phyloP scores from a whole-genome alignment of 2,329 filamentous ascomycete genomes.

The Triangularia verruculosa region DNA sequence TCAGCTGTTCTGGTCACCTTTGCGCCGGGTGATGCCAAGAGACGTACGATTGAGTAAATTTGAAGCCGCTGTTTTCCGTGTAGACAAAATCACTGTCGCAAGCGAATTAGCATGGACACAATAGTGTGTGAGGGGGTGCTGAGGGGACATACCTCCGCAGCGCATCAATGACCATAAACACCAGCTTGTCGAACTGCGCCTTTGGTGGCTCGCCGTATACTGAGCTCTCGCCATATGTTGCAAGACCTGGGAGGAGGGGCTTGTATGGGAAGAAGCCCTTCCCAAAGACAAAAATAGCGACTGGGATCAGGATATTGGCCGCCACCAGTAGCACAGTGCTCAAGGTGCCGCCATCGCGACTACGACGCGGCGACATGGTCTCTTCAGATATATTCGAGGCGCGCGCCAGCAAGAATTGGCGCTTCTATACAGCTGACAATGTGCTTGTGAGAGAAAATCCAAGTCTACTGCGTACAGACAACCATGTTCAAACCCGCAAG shows the following conservation, averaged over 20 bases:
- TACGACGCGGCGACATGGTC: conserved; percentile 29
- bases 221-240: conserved; percentile 56
- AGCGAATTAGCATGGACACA: conserved; percentile 12
- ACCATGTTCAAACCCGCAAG: conserved; percentile 13
- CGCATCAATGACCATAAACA: conserved; percentile 98
- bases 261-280: conserved; percentile 98
- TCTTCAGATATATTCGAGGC: neutral
- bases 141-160: conserved; percentile 66
- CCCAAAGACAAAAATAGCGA: conserved; percentile 74
- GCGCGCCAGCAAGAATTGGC: neutral
- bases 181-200: conserved; percentile 78
- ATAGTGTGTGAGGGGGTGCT: conserved; percentile 10
- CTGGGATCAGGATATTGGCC: conserved; percentile 74
- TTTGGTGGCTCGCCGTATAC: conserved; percentile 50
- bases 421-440: neutral
- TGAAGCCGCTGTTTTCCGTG: conserved; percentile 73
- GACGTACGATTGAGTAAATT: conserved; percentile 78
- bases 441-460: neutral
- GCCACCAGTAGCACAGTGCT: conserved; percentile 48
- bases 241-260: conserved; percentile 82
- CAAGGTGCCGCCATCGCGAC: conserved; percentile 30
- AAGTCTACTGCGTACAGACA: neutral
- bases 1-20: conserved; percentile 6
- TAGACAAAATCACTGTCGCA: conserved; percentile 83
- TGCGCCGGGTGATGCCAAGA: neutral